Conservation (phyloP, 192 early-diverging fungal genomes). For the Linnemannia zychae region DNA sequence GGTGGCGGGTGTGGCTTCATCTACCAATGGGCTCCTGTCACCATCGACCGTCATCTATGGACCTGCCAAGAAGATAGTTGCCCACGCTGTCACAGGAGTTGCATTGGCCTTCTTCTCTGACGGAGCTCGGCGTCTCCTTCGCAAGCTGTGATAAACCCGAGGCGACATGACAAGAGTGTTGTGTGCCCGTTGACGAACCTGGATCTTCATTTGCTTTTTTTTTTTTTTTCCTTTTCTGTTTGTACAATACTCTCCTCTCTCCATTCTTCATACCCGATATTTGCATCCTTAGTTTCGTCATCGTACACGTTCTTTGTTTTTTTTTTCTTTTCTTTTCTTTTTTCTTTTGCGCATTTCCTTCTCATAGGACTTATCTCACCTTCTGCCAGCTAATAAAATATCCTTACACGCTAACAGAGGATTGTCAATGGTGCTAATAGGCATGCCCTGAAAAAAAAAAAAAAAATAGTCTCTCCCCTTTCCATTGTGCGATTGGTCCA, state of each 20-base stretch:
- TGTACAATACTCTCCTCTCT: neutral
- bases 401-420: neutral
- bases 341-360: no score
- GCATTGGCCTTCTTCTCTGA: conserved; percentile 40
- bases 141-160: conserved; percentile 17
- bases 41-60: conserved; percentile 38
- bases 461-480: no score
- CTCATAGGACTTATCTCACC: neutral
- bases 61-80: conserved; percentile 36
- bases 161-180: neutral
- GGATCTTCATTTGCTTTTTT: neutral
- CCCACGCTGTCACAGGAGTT: conserved; percentile 35
- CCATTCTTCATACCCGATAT: neutral
- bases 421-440: neutral
- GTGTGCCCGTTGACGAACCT: neutral
- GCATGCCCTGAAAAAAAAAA: no score
- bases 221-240: neutral
- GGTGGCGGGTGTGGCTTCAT: conserved; percentile 17
- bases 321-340: neutral
- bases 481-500: neutral
- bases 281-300: neutral
- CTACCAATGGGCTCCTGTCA: conserved; percentile 12
- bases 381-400: neutral
- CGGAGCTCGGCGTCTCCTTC: conserved; percentile 25
- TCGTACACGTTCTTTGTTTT: neutral